Percentiles rank a stretch among this genome's conserved stretches.
Evolutionary conservation across 2,329 filamentous ascomycete genomes (phyloP).

Genomic region (Fusarium liriodendri): DNA sequence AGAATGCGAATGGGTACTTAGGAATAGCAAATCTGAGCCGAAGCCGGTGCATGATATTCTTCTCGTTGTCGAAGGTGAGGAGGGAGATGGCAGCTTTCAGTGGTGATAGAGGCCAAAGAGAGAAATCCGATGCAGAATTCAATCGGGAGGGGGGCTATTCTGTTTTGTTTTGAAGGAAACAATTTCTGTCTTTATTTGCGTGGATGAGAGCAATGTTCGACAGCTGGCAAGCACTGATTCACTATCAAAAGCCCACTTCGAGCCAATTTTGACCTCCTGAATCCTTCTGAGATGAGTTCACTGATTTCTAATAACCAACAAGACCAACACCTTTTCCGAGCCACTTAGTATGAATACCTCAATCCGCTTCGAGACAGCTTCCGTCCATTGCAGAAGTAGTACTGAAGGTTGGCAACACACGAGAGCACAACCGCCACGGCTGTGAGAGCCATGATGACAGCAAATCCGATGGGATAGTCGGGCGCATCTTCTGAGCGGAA

Average conservation of each 20-base stretch:
- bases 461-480: constrained; percentile 37
- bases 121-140: neutral
- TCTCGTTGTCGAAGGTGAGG: neutral
- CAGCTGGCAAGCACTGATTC: constrained; percentile 7
- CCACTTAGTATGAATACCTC: constrained; percentile 10
- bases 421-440: constrained; percentile 19
- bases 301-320: fast-evolving
- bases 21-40: neutral
- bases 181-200: neutral
- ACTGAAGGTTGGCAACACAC: constrained; percentile 28
- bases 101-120: neutral
- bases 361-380: constrained; percentile 15
- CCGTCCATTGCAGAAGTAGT: constrained; percentile 22
- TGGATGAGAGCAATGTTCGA: neutral
- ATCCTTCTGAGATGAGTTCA: neutral
- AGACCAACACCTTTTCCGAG: neutral
- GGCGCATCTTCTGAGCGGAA: constrained; percentile 43
- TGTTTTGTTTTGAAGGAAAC: neutral
- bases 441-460: constrained; percentile 33
- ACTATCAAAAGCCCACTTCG: neutral
- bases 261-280: neutral
- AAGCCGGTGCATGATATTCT: neutral
- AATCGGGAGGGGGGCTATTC: neutral
- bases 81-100: neutral
- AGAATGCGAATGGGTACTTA: neutral